Percentiles rank a stretch among this genome's conserved stretches.
Conservation (phyloP, 306 rosid genomes). For the Dalbergia cultrata region DNA sequence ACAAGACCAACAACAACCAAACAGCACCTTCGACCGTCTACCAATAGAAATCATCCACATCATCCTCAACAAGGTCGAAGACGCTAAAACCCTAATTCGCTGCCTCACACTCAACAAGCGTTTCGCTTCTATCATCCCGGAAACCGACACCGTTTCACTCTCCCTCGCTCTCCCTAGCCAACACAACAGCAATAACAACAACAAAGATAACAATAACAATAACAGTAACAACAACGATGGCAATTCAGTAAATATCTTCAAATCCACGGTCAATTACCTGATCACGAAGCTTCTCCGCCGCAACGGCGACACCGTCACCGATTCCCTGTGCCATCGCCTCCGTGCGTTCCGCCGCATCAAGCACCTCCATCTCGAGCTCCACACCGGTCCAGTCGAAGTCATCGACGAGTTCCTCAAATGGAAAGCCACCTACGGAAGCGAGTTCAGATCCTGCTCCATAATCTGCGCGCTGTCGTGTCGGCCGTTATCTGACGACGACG, state of each 20-base stretch:
- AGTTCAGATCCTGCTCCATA: slow-evolving; percentile 48
- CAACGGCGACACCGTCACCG: not conserved
- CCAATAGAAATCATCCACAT: slow-evolving; percentile 45
- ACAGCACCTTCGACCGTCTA: slow-evolving; percentile 36
- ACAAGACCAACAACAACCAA: not conserved
- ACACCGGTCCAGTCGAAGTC: not conserved
- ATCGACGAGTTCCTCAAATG: slow-evolving; percentile 37
- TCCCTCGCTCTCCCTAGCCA: not conserved
- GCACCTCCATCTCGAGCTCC: slow-evolving; percentile 11
- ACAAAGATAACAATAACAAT: no score
- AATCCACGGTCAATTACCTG: not conserved
- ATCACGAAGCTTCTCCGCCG: not conserved
- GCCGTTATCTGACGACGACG: not conserved
- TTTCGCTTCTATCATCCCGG: slow-evolving; percentile 47
- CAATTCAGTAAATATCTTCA: not conserved
- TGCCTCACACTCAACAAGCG: slow-evolving; percentile 53
- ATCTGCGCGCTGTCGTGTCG: slow-evolving; percentile 50
- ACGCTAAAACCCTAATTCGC: slow-evolving; percentile 50
- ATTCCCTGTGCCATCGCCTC: not conserved
- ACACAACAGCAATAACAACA: not conserved
- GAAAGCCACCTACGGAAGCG: slow-evolving; percentile 53
- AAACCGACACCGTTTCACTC: slow-evolving; percentile 41
- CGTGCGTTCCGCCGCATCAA: not conserved
- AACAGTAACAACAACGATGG: not conserved
- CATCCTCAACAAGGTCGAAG: slow-evolving; percentile 49